Percentiles rank a stretch among this genome's conserved stretches.
Evolutionary conservation across 2,329 filamentous ascomycete species (phyloP).

Genomic region (Penicillium corylophilum): DNA sequence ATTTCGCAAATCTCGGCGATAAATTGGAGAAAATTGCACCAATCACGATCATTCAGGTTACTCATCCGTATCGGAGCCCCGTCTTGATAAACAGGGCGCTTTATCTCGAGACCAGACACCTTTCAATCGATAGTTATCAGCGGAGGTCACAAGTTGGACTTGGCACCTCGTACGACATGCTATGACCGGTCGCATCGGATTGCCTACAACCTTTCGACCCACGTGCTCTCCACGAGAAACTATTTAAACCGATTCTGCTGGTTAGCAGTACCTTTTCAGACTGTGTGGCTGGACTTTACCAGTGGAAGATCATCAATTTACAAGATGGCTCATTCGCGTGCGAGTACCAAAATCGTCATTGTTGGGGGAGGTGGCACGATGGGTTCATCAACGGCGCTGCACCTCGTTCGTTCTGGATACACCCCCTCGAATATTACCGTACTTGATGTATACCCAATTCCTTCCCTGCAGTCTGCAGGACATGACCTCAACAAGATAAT

Average conservation of each 20-base stretch:
- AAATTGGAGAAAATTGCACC: conserved; percentile 1
- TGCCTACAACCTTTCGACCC: not conserved
- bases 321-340: conserved; percentile 6
- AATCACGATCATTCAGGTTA: not conserved
- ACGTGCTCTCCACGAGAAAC: not conserved
- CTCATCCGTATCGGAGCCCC: not conserved
- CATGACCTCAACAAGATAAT: conserved; percentile 52
- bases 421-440: conserved; percentile 46
- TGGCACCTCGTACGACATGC: not conserved
- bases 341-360: conserved; percentile 10
- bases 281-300: not conserved
- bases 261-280: no score
- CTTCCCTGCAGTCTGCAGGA: conserved; percentile 49
- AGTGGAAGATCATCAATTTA: not conserved
- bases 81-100: not conserved
- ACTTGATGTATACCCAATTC: conserved; percentile 49
- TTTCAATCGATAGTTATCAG: not conserved
- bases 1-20: conserved; percentile 1
- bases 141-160: not conserved
- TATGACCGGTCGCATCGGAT: not conserved
- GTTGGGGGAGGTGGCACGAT: conserved; percentile 52
- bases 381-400: conserved; percentile 50
- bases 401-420: conserved; percentile 47
- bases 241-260: not conserved
- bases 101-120: not conserved